Percentiles rank a stretch among this genome's conserved stretches.
These are phyloP conservation scores for Stemphylium beticola DNA, from an alignment of 2,329 filamentous ascomycete genomes.

Conservation along the genomic window DNA sequence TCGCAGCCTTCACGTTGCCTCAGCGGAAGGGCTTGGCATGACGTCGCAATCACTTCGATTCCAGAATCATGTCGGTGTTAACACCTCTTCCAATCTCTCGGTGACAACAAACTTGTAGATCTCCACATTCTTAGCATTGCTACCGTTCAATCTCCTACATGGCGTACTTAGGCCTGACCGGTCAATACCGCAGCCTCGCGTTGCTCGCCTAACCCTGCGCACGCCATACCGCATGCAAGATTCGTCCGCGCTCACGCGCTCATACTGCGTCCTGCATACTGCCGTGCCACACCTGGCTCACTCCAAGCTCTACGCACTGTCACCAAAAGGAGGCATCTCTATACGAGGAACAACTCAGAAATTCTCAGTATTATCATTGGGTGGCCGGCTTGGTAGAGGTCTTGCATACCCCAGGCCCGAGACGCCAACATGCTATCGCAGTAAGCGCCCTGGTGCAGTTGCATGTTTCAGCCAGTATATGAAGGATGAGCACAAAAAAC, in stretches of 20 bases:
- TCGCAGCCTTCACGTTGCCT: background rate
- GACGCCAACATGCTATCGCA: background rate
- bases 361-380: background rate
- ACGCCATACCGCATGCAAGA: background rate
- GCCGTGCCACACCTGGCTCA: slow-evolving; percentile 6
- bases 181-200: background rate
- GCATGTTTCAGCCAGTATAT: slow-evolving; percentile 6
- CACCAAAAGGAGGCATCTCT: background rate
- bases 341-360: background rate
- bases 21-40: background rate
- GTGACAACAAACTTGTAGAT: background rate
- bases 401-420: background rate
- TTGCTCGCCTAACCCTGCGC: slow-evolving; percentile 1
- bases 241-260: slow-evolving; percentile 1
- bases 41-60: background rate
- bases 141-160: background rate
- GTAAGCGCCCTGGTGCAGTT: background rate
- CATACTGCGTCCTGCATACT: background rate
- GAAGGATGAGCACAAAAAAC: background rate
- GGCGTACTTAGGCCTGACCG: background rate
- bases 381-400: background rate
- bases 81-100: background rate
- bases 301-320: background rate
- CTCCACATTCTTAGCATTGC: background rate
- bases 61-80: background rate